These are phyloP conservation scores for Oryza punctata DNA, from an alignment of 176 grass and related monocot species.

Conservation along the genomic window DNA sequence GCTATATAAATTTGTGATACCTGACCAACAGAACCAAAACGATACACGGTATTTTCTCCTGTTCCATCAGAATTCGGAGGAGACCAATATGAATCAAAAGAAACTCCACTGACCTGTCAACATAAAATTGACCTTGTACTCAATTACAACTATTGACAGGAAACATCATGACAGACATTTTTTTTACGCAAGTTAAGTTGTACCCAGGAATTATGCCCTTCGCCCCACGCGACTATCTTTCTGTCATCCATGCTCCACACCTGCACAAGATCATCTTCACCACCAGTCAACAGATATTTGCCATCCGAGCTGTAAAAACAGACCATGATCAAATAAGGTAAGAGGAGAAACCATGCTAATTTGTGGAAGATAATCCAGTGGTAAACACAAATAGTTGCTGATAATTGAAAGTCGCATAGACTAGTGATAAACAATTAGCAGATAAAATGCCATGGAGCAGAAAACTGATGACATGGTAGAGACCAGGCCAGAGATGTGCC, in stretches of 20 bases:
- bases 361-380: slow-evolving; percentile 1
- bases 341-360: slow-evolving; percentile 24
- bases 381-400: neutral
- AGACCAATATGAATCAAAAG: slow-evolving; percentile 97
- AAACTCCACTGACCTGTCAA: slow-evolving; percentile 89
- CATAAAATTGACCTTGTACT: slow-evolving; percentile 4
- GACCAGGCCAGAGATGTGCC: neutral
- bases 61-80: slow-evolving; percentile 81
- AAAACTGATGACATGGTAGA: neutral
- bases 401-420: slow-evolving; percentile 20
- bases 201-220: slow-evolving; percentile 99
- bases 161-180: slow-evolving; percentile 17
- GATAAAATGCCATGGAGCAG: neutral
- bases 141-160: slow-evolving; percentile 16
- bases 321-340: slow-evolving; percentile 24
- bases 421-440: slow-evolving; percentile 4
- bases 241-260: slow-evolving; percentile 91
- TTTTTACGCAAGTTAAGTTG: slow-evolving; percentile 22
- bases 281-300: slow-evolving; percentile 92
- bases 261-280: slow-evolving; percentile 98
- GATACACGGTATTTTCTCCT: slow-evolving; percentile 81
- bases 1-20: slow-evolving; percentile 43
- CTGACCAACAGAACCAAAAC: slow-evolving; percentile 98
- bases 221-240: slow-evolving; percentile 94
- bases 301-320: slow-evolving; percentile 68